Evolutionary conservation across 306 rosid genomes (phyloP), one percentile per base, ranked within the genome.

Genomic region (Rosa rugosa): DNA sequence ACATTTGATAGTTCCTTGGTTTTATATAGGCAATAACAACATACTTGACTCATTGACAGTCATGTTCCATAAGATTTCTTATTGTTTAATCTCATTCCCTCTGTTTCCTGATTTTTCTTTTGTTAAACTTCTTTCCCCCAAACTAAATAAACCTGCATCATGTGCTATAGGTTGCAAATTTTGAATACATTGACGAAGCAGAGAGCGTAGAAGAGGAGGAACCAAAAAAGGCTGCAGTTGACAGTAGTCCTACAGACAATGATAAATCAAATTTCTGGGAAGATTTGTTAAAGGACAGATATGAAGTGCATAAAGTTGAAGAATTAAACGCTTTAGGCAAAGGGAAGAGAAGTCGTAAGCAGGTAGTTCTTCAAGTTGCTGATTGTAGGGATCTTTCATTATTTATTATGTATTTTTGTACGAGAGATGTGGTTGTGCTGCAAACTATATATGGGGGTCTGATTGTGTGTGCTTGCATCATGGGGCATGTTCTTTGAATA

Each of bases 291-390:
- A 87, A 66, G 85, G 99, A 95, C 84, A 90, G 46, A 82, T 95
- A 86, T 79, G 92, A 93, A 87, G 99, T 83, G 83, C 97, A 93
- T 79, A 93, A 95, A 85, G 83, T 88, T 80, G 99, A 93, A 85
- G 98, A 95, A 85, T 90, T 87, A 69, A 95, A 83, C 73, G 77
- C 98, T 75, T 83, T 95, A 85, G 99, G 99, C 56, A 95, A 95
- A 83, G 98, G 99, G 80, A 95, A 93, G 88, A 87, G 99, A 81
- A 90, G 93, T 81, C 98, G 99, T 23, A 93, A 93, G 86, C 86
- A 87, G 99, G 99, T 95, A 80, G 25, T 40, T 66, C 44, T 66
- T 40, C 14, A 69, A 42, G 36, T 64, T 16, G 69, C 44, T 64
- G 44, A 64, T 31, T 31, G 36, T 31, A 31, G 36, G 36, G 36